Percentiles rank a stretch among this genome's conserved stretches.
Conservation (phyloP, 2,329 filamentous ascomycete genomes). For the Colletotrichum sojae region DNA sequence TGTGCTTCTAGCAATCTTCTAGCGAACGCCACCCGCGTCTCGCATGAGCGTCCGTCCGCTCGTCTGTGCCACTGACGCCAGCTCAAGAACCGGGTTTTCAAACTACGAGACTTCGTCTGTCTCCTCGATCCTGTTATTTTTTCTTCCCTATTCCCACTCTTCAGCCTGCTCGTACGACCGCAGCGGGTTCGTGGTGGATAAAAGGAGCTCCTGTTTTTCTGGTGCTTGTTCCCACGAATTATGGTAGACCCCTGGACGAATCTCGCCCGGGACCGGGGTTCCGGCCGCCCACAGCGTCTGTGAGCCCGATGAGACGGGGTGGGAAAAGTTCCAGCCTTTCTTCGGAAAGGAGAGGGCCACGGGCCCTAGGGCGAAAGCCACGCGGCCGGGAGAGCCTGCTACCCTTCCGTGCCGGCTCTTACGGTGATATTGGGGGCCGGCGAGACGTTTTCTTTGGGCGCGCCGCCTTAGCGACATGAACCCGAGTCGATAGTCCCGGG, state of each 20-base stretch:
- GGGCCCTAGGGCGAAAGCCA: slow-evolving; percentile 24
- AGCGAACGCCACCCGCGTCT: slow-evolving; percentile 8
- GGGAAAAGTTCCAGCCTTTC: neutral
- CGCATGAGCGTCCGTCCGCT: neutral
- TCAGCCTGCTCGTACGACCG: slow-evolving; percentile 3
- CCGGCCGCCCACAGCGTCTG: slow-evolving; percentile 17
- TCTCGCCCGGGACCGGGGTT: slow-evolving; percentile 23
- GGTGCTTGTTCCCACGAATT: slow-evolving; percentile 9
- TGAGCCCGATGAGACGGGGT: slow-evolving; percentile 2
- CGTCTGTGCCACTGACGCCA: neutral
- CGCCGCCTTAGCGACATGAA: slow-evolving; percentile 2
- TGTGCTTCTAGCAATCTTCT: slow-evolving; percentile 13
- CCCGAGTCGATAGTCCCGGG: slow-evolving; percentile 18
- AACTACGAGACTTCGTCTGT: neutral
- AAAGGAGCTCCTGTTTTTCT: neutral
- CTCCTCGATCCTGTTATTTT: neutral
- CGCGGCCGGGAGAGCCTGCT: slow-evolving; percentile 16
- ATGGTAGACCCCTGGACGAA: slow-evolving; percentile 13
- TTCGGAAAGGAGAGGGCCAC: neutral
- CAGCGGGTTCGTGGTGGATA: slow-evolving; percentile 1
- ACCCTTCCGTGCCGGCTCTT: slow-evolving; percentile 7
- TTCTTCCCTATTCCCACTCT: no score
- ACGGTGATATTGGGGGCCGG: slow-evolving; percentile 27
- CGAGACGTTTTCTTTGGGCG: neutral
- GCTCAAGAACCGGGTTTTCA: neutral